Evolutionary conservation across 768 basidiomycete genomes (phyloP).

Genomic region (Psilocybe cubensis): DNA sequence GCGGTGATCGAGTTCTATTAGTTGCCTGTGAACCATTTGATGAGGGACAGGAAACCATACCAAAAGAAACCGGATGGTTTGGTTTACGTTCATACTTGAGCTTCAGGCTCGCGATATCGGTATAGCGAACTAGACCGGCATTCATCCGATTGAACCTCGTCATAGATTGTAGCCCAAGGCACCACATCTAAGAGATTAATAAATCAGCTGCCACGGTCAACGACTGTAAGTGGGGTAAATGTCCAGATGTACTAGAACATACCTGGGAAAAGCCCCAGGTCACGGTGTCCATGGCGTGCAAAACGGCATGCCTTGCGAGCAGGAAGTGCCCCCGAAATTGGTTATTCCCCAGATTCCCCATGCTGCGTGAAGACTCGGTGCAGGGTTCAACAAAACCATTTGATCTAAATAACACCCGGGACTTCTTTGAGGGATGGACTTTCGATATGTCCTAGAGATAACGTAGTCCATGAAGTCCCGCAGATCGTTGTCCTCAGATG

Average conservation of each 20-base stretch:
- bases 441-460: slow-evolving; percentile 2
- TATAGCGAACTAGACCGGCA: background rate
- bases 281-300: background rate
- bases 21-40: too few relatives aligned
- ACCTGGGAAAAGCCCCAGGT: background rate
- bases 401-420: background rate
- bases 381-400: background rate
- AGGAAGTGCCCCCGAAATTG: background rate
- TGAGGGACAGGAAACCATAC: background rate
- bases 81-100: background rate
- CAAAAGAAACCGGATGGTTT: background rate
- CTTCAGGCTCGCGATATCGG: background rate
- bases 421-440: slow-evolving; percentile 4
- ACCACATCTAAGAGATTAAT: background rate
- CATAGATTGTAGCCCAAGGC: background rate
- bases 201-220: background rate
- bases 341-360: background rate
- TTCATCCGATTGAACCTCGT: background rate
- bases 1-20: too few relatives aligned
- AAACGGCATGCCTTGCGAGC: background rate
- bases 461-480: slow-evolving; percentile 9
- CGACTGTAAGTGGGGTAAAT: background rate
- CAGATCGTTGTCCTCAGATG: background rate
- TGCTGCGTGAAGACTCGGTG: background rate
- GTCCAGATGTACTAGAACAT: background rate